A percentile compares a stretch with the other conserved stretches of the same genome.
phyloP scores from a whole-genome alignment of 208 protist species.

The Endotrypanum monterogeii region DNA sequence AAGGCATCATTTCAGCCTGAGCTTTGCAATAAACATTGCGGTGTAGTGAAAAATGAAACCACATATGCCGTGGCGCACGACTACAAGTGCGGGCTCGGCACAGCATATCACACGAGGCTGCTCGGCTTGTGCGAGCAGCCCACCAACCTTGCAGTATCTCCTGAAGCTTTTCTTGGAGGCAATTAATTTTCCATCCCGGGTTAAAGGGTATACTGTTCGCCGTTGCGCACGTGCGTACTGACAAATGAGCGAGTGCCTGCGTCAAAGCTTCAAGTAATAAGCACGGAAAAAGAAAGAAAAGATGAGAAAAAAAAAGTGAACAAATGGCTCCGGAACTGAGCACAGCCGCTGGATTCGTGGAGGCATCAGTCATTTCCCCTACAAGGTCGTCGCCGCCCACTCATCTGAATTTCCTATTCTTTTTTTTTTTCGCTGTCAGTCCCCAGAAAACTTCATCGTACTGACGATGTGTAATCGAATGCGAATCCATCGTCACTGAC shows the following conservation, averaged over 20 bases:
- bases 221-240: not conserved
- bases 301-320: not conserved
- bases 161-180: not conserved
- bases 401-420: not conserved
- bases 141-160: not conserved
- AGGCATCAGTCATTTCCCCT: not conserved
- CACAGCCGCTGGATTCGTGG: not conserved
- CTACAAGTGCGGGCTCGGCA: not conserved
- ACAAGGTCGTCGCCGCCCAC: not conserved
- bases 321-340: not conserved
- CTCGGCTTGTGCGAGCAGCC: too few relatives aligned
- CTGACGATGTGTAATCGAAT: not conserved
- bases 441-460: not conserved
- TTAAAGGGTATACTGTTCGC: not conserved
- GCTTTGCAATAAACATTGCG: not conserved
- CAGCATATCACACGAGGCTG: not conserved
- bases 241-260: not conserved
- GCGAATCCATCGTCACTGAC: not conserved
- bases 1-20: not conserved
- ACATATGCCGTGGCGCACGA: not conserved
- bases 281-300: not conserved
- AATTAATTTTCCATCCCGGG: not conserved
- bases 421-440: not conserved
- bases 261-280: not conserved
- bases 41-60: not conserved